These are phyloP conservation scores for Ambrosiella beaveri DNA, from an alignment of 2,329 filamentous ascomycete genomes.

Conservation along the genomic window DNA sequence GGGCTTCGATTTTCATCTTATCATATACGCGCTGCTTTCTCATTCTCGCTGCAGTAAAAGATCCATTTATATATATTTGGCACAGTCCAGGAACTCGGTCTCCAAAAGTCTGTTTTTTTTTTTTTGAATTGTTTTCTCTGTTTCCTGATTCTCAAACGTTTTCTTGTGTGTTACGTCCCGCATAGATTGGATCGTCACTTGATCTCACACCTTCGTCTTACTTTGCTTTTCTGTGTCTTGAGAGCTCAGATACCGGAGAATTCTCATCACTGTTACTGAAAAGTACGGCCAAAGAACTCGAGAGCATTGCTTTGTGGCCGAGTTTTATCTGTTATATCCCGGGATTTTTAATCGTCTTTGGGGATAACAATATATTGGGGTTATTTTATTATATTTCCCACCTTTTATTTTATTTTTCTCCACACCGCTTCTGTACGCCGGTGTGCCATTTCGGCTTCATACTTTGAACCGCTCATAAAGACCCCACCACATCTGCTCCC, in stretches of 20 bases:
- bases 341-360: background rate
- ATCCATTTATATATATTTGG: background rate
- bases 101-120: background rate
- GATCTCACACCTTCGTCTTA: background rate
- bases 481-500: background rate
- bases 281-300: background rate
- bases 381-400: background rate
- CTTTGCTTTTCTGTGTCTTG: too few species aligned
- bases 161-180: background rate
- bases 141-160: background rate
- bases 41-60: too few species aligned
- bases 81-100: background rate
- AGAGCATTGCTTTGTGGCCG: background rate
- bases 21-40: too few species aligned
- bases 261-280: background rate
- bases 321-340: background rate
- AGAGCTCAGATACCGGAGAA: too few species aligned
- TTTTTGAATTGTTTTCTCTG: background rate
- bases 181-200: conserved; percentile 1
- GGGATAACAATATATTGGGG: background rate
- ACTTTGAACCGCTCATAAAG: conserved; percentile 1
- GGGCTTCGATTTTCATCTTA: too few species aligned
- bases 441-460: background rate
- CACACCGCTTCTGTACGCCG: conserved; percentile 3
- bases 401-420: conserved; percentile 1